Conservation (phyloP, 1,284 basidiomycete genomes). For the Malassezia pachydermatis region DNA sequence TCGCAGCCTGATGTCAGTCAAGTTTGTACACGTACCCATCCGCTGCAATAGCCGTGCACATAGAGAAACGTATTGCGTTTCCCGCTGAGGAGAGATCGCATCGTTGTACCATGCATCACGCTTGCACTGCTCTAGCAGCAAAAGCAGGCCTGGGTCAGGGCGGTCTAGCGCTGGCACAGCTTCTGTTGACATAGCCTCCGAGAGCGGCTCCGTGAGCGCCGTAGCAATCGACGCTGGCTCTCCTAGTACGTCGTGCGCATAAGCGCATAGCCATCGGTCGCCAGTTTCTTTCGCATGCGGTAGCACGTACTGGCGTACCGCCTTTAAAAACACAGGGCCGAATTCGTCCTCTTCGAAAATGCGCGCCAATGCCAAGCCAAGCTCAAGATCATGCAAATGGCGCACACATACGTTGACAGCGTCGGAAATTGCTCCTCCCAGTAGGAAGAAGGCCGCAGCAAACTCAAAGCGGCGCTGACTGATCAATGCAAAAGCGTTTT, state of each 20-base stretch:
- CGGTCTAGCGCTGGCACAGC: slow-evolving; percentile 49
- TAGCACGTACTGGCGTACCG: slow-evolving; percentile 65
- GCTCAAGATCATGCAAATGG: slow-evolving; percentile 76
- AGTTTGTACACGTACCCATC: slow-evolving; percentile 76
- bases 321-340: slow-evolving; percentile 63
- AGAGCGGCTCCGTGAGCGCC: slow-evolving; percentile 1
- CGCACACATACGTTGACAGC: slow-evolving; percentile 82
- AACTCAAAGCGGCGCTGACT: slow-evolving; percentile 53
- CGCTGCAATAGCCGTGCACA: slow-evolving; percentile 84
- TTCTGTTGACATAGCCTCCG: not conserved
- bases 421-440: slow-evolving; percentile 77
- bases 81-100: slow-evolving; percentile 76
- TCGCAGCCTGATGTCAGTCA: slow-evolving; percentile 85
- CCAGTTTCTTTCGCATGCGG: slow-evolving; percentile 74
- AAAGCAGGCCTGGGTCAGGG: slow-evolving; percentile 77
- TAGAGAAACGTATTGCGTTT: slow-evolving; percentile 80
- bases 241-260: slow-evolving; percentile 86
- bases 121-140: slow-evolving; percentile 80
- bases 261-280: slow-evolving; percentile 89
- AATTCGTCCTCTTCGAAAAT: slow-evolving; percentile 66
- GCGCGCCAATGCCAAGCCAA: slow-evolving; percentile 76
- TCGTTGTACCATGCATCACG: not conserved
- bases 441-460: slow-evolving; percentile 91
- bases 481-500: slow-evolving; percentile 89
- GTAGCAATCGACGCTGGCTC: slow-evolving; percentile 37